Base-by-base conservation (phyloP, 257 asterid genomes). In the Nicotiana paniculata region DNA sequence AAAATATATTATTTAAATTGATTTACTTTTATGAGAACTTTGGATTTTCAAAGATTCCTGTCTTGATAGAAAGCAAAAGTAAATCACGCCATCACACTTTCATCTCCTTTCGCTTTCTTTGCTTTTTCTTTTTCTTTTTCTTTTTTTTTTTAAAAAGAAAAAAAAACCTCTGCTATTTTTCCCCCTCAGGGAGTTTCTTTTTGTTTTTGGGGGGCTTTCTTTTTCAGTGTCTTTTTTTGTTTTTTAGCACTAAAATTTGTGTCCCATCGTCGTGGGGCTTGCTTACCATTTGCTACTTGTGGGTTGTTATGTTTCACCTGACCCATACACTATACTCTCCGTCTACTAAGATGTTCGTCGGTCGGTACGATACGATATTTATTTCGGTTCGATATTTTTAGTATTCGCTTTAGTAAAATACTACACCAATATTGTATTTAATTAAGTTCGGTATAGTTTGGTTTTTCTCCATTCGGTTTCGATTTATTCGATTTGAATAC, bases 41-140 rank as follows among this genome's bases (percentile, higher is more conserved):
- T 82, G 61, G 84, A 84, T 85, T 83, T 87, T 85, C 86, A 86
- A 88, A 90, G 89, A 89, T 90, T 90, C 94, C 86, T 83, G 90
- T 87, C 90, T 58, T 82, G 82, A 70, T 53, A 83, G 82, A 90
- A 89, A 89, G 92, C 89, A 85, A 90, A 90, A 90, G 90, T 86
- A 82, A 70, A 80, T 62, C 91, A 84, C 90, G 87, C 93, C 87
- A 59, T 84, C 86, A 64, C 85, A 82, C 83, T 83, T 83, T 82
- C 85, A 87, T 89, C 79, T 67, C 75, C 81, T 58, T 82, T 90
- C 88, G 90, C 89, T 89, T 81, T 89, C 93, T 81, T 81, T 85
- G 51, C 82, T 86, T 83, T 61, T 51, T 28, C 15, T 75, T 28
- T 75, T 65, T 61, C 69, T 64, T 28, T 28, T 28, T 28, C 1